These are phyloP conservation scores for Phytophthora vignae DNA, from an alignment of 352 stramenopile species.

Conservation along the genomic window DNA sequence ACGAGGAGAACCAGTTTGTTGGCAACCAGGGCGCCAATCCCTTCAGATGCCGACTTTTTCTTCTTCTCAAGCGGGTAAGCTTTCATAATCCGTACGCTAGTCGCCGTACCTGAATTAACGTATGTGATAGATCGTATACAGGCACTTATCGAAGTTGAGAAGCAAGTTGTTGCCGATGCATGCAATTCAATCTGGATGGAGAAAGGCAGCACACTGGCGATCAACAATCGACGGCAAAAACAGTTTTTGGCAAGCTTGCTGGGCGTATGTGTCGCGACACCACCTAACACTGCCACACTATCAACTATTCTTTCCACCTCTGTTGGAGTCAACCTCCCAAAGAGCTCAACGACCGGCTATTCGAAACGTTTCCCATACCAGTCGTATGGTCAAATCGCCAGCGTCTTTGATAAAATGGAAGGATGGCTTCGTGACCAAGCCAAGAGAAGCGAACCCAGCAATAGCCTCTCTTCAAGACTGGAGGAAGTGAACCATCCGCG, in stretches of 20 bases:
- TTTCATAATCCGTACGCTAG: neutral
- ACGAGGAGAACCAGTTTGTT: conserved; percentile 13
- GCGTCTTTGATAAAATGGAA: conserved; percentile 41
- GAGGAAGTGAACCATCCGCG: neutral
- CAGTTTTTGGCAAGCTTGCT: conserved; percentile 32
- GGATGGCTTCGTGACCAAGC: conserved; percentile 38
- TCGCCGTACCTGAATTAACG: neutral
- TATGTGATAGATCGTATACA: conserved; percentile 38
- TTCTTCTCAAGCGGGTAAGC: conserved; percentile 29
- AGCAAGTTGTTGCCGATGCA: conserved; percentile 39
- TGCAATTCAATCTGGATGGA: conserved; percentile 23
- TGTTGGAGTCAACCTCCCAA: conserved; percentile 21
- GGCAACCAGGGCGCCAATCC: conserved; percentile 44
- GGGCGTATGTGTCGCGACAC: conserved; percentile 1
- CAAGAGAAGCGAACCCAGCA: conserved; percentile 18
- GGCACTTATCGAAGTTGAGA: conserved; percentile 48
- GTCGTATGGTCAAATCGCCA: conserved; percentile 42
- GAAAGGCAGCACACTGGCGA: conserved; percentile 5
- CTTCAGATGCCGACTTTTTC: conserved; percentile 37
- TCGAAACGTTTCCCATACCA: conserved; percentile 16
- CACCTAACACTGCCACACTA: conserved; percentile 17
- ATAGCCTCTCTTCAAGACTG: conserved; percentile 3
- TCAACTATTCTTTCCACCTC: conserved; percentile 34
- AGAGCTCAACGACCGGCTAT: neutral
- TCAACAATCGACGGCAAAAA: conserved; percentile 22